A percentile compares a stretch with the other conserved stretches of the same genome.
phyloP scores from a whole-genome alignment of 1,139 yeast genomes.

The Hemisphaericaspora lyxosophila region DNA sequence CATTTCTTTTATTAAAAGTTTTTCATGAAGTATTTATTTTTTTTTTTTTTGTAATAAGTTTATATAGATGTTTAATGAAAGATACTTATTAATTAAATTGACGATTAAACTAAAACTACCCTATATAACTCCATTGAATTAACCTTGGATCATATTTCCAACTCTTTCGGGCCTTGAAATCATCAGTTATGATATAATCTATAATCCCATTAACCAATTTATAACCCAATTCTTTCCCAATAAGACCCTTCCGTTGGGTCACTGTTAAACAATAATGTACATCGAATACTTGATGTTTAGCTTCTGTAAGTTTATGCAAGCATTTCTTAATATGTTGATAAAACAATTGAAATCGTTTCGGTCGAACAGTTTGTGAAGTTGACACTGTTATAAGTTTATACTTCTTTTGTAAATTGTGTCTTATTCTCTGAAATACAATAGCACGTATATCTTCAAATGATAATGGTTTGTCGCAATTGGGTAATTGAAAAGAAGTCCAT shows the following conservation, averaged over 20 bases:
- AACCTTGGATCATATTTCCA: slow-evolving; percentile 27
- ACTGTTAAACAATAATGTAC: slow-evolving; percentile 16
- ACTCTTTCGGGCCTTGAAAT: slow-evolving; percentile 15
- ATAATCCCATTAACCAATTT: slow-evolving; percentile 29
- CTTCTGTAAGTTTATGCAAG: neutral
- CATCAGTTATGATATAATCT: slow-evolving; percentile 22
- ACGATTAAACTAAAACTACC: neutral
- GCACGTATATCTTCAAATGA: slow-evolving; percentile 8
- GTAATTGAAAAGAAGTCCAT: slow-evolving; percentile 14
- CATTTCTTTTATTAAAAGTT: slow-evolving; percentile 49
- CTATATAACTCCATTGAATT: slow-evolving; percentile 9
- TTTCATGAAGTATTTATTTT: too few species aligned
- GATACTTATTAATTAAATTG: neutral
- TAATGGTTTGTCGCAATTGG: slow-evolving; percentile 13
- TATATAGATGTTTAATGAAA: slow-evolving; percentile 1
- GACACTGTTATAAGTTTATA: slow-evolving; percentile 23
- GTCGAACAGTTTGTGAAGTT: slow-evolving; percentile 24
- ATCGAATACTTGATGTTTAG: slow-evolving; percentile 2
- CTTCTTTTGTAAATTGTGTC: slow-evolving; percentile 28
- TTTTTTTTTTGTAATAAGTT: slow-evolving; percentile 4
- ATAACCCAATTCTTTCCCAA: slow-evolving; percentile 19
- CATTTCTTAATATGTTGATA: slow-evolving; percentile 15
- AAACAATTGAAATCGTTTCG: slow-evolving; percentile 16
- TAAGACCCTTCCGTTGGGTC: slow-evolving; percentile 10
- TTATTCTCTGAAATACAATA: slow-evolving; percentile 29